Base-by-base conservation (phyloP, 2,329 filamentous ascomycete genomes). In the Fusarium sp. region DNA sequence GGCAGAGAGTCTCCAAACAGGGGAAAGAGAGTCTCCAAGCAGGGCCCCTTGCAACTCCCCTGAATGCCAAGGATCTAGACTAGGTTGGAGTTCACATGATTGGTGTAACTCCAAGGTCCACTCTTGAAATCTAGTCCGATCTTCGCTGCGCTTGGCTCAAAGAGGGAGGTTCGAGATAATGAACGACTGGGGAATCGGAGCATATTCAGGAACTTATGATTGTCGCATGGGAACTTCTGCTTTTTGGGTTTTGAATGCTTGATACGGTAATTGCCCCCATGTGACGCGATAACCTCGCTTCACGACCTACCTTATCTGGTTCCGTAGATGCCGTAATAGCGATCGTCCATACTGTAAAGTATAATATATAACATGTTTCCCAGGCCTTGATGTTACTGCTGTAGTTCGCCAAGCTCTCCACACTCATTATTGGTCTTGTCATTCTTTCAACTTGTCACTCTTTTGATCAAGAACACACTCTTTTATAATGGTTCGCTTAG, bases 401-500 rank as follows among this genome's bases (percentile, higher is more conserved):
- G 10, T 47, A 22, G 47, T 41, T 18, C 38, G 48, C 40, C 48
- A 68, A 59, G 64, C 44, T 59, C 27, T 41, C 34, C 48, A 52
- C 48, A 44, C 24, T 63, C 61, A 4, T 49, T 62, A 29, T 20
- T 48, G 41, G n/a, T 25, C 20, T 5, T 67, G 30, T 55, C 20
- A 41, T 47, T 48, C 15, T 22, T 43, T 54, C 22, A 22, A 38
- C 32, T 41, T 51, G 46, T 65, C 62, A 27, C 53, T 65, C 62
- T 43, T 52, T 65, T 24, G 9, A 48, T 16, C 20, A 48, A 57
- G 13, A 24, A 57, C 47, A 20, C 32, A 41, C 24, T 48, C 15
- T 58, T 38, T 43, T 44, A 41, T 24, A 16, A 68, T 68, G 65
- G 58, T 68, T 53, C 65, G 65, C 27, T 58, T 68, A 25, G 64